phyloP scores from a whole-genome alignment of 345 rosid genomes.

The Corchorus capsularis region DNA sequence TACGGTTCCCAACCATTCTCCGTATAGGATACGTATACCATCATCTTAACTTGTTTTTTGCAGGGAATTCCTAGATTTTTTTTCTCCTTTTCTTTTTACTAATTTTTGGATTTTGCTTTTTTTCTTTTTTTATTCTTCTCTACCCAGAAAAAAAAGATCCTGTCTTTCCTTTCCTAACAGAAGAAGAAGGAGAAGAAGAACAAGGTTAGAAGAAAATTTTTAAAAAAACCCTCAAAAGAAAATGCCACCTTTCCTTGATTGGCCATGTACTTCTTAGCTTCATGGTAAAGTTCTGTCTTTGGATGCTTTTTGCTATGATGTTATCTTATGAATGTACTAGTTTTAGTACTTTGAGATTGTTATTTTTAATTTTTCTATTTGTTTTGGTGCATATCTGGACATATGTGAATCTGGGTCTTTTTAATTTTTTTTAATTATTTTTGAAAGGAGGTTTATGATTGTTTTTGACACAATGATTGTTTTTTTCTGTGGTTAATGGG shows the following conservation, averaged over 20 bases:
- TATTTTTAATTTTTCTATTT: neutral
- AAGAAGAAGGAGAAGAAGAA: neutral
- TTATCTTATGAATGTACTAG: neutral
- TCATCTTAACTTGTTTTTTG: neutral
- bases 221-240: neutral
- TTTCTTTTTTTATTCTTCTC: neutral
- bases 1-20: constrained; percentile 23
- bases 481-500: constrained; percentile 19
- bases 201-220: neutral
- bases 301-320: neutral
- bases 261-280: constrained; percentile 20
- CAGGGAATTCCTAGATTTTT: neutral
- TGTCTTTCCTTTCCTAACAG: constrained; percentile 3
- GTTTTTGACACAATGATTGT: constrained; percentile 22
- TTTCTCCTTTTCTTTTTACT: neutral
- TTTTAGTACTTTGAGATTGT: constrained; percentile 3
- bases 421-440: neutral
- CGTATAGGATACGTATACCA: constrained; percentile 29
- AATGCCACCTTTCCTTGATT: constrained; percentile 23
- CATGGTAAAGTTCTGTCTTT: constrained; percentile 21
- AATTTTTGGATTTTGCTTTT: neutral
- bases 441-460: constrained; percentile 15
- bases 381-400: neutral
- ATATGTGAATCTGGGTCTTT: constrained; percentile 8
- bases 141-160: constrained; percentile 12